phyloP scores from a whole-genome alignment of 225 moss, liverwort and hornwort species.

The Neckera pumila region DNA sequence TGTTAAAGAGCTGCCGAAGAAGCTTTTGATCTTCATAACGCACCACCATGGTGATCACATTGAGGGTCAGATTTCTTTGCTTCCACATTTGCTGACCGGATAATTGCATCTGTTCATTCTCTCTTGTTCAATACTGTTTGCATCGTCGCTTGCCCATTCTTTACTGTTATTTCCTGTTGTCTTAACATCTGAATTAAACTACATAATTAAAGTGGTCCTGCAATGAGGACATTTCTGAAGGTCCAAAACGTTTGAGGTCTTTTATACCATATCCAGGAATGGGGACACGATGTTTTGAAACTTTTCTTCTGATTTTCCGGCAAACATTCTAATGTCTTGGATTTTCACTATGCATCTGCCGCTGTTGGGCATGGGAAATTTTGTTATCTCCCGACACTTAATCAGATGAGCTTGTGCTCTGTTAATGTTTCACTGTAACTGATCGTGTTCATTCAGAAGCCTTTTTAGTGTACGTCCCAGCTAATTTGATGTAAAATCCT shows the following conservation, averaged over 20 bases:
- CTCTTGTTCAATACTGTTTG: not conserved
- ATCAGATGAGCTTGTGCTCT: not conserved
- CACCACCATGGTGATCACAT: constrained; percentile 89
- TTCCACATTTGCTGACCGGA: not conserved
- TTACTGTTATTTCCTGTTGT: not conserved
- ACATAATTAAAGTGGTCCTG: not conserved
- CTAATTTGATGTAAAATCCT: not conserved
- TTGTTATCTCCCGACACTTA: not conserved
- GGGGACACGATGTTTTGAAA: not conserved
- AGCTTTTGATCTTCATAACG: constrained; percentile 77
- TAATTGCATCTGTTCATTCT: not conserved
- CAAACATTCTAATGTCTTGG: not conserved
- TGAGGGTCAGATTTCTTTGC: constrained; percentile 51
- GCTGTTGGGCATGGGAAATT: not conserved
- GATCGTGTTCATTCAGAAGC: not conserved
- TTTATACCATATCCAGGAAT: not conserved
- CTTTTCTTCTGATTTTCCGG: not conserved
- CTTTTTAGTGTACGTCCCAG: not conserved
- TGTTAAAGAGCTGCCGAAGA: constrained; percentile 71
- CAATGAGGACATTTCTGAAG: not conserved
- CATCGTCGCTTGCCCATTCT: not conserved
- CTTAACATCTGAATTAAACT: not conserved
- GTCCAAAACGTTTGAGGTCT: not conserved
- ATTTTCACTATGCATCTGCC: not conserved
- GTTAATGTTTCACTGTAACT: not conserved